Evolutionary conservation across 2,329 filamentous ascomycete genomes (phyloP).

Genomic region (Cladosporium austrohemisphaericum): DNA sequence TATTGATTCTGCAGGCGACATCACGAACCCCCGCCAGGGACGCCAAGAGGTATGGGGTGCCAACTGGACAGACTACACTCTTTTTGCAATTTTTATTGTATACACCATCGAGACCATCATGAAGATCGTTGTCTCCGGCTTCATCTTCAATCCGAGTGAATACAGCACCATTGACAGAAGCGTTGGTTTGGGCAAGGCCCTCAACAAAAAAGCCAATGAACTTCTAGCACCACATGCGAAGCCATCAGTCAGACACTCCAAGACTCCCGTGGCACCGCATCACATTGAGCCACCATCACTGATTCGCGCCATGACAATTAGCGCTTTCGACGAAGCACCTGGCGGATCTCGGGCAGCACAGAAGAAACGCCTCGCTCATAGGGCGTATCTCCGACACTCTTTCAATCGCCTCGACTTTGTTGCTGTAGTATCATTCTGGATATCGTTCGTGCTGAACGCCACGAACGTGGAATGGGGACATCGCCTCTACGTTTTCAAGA

Average conservation of each 20-base stretch:
- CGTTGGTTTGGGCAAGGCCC: conserved; percentile 67
- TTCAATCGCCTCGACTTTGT: conserved; percentile 96
- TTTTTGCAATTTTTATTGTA: conserved; percentile 78
- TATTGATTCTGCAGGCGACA: conserved; percentile 65
- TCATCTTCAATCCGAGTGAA: conserved; percentile 83
- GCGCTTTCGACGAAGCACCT: conserved; percentile 44
- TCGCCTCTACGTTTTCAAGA: conserved; percentile 86
- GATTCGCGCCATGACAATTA: conserved; percentile 36
- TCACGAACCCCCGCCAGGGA: conserved; percentile 53
- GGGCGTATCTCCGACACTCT: conserved; percentile 88
- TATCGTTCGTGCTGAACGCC: conserved; percentile 72
- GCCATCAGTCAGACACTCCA: conserved; percentile 51
- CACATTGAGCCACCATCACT: conserved; percentile 29
- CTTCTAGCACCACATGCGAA: conserved; percentile 80
- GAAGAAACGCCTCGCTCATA: conserved; percentile 77
- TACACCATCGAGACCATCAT: conserved; percentile 84
- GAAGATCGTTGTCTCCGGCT: conserved; percentile 86
- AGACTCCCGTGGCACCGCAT: conserved; percentile 38
- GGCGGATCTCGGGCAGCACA: conserved; percentile 71
- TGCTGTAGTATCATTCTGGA: conserved; percentile 93
- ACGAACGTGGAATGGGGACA: conserved; percentile 63
- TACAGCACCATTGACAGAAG: conserved; percentile 87
- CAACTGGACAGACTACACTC: conserved; percentile 69
- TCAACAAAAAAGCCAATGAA: conserved; percentile 70
- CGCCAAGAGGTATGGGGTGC: conserved; percentile 61